phyloP scores from a whole-genome alignment of 768 basidiomycete species.

The Paxillus involutus region DNA sequence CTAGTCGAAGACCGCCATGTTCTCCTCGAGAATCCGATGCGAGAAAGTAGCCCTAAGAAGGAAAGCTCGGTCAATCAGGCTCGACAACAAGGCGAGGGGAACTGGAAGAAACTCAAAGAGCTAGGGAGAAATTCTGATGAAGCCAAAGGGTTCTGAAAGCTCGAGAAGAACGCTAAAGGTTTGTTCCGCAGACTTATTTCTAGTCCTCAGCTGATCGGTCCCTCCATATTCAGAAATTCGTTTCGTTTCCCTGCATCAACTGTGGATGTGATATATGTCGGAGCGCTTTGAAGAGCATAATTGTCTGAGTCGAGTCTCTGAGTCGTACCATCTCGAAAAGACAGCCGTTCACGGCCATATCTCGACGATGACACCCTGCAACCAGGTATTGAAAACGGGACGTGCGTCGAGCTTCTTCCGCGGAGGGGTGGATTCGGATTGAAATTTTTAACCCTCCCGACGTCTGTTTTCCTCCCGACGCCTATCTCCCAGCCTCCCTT shows the following conservation, averaged over 20 bases:
- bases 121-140: slow-evolving; percentile 54
- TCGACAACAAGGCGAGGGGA: slow-evolving; percentile 42
- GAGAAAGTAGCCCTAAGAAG: slow-evolving; percentile 54
- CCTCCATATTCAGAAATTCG: too few relatives aligned
- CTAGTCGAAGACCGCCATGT: slow-evolving; percentile 71
- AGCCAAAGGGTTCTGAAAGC: slow-evolving; percentile 63
- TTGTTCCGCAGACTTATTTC: slow-evolving; percentile 11
- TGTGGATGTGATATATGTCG: slow-evolving; percentile 91
- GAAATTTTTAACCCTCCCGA: too few relatives aligned
- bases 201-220: slow-evolving; percentile 2
- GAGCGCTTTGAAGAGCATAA: too few relatives aligned
- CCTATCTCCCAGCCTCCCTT: slow-evolving; percentile 44
- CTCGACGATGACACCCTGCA: too few relatives aligned
- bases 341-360: too few relatives aligned
- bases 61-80: slow-evolving; percentile 49
- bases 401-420: too few relatives aligned
- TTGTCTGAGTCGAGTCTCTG: too few relatives aligned
- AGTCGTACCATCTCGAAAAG: too few relatives aligned
- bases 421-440: too few relatives aligned
- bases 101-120: slow-evolving; percentile 43
- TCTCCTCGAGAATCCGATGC: slow-evolving; percentile 66
- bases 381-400: too few relatives aligned
- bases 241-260: slow-evolving; percentile 68
- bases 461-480: too few relatives aligned
- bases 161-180: slow-evolving; percentile 62